phyloP scores from a whole-genome alignment of 768 basidiomycete genomes.

The Vararia minispora region DNA sequence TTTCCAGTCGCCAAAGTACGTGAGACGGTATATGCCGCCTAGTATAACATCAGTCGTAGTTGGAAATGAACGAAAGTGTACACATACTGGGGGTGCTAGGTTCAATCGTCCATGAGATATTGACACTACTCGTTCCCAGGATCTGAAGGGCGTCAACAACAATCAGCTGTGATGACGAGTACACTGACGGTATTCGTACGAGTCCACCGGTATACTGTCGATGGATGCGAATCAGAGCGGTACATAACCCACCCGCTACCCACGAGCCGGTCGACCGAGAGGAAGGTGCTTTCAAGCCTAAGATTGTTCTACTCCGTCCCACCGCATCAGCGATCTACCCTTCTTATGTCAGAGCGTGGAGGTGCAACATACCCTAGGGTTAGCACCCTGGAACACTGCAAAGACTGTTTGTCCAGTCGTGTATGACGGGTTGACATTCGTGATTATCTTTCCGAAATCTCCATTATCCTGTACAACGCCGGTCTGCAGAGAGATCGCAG shows the following conservation, averaged over 20 bases:
- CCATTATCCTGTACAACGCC: slow-evolving; percentile 50
- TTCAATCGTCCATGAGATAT: slow-evolving; percentile 62
- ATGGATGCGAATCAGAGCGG: slow-evolving; percentile 70
- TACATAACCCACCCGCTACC: slow-evolving; percentile 41
- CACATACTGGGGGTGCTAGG: slow-evolving; percentile 40
- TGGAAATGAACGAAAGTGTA: neutral
- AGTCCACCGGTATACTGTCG: slow-evolving; percentile 56
- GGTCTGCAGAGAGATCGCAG: slow-evolving; percentile 61
- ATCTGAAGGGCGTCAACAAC: slow-evolving; percentile 23
- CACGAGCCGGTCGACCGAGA: slow-evolving; percentile 48
- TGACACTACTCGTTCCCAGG: slow-evolving; percentile 52
- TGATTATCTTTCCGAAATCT: slow-evolving; percentile 51
- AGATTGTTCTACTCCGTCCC: slow-evolving; percentile 69
- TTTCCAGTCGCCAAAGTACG: slow-evolving; percentile 72
- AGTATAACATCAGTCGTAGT: slow-evolving; percentile 1
- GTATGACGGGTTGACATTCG: slow-evolving; percentile 39
- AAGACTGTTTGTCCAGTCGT: slow-evolving; percentile 44
- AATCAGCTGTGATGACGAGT: neutral
- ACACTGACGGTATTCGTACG: slow-evolving; percentile 31
- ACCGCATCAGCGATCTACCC: too few species aligned
- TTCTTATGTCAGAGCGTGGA: too few species aligned
- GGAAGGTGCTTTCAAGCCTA: slow-evolving; percentile 60
- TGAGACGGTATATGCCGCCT: slow-evolving; percentile 64
- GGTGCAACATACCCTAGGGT: slow-evolving; percentile 47
- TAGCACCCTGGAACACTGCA: slow-evolving; percentile 63